Evolutionary conservation across 2,329 filamentous ascomycete species (phyloP), one percentile per base, ranked within the genome.

Genomic region (Diplocarpon mali): DNA sequence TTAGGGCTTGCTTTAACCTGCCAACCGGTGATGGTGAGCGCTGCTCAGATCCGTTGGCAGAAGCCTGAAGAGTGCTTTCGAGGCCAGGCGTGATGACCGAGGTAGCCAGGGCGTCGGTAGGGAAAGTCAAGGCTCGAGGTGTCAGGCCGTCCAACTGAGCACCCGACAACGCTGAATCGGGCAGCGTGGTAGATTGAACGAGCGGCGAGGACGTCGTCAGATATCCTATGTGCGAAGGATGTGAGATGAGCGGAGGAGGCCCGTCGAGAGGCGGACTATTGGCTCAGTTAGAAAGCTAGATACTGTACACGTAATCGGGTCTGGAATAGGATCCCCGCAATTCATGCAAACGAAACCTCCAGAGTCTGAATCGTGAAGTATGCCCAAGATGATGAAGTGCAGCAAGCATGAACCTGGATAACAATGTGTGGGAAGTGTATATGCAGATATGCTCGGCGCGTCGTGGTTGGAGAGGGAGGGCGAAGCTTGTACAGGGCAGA

Each of bases 1-100:
- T 75, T 57, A 92, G 86, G 11, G 81, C 83, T 58, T 81, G 79
- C 61, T 76, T 83, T 49, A 90, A 68, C 58, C 80, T 85, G 57
- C 78, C 76, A 41, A 75, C 78, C 10, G 84, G 83, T 9, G 86
- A 89, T 15, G 75, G 70, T 17, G 78, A 78, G 48, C 83, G 75
- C 53, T 73, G 73, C 50, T 67, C 66, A 37, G 65, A 60, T 48
- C 67, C 66, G 55, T 63, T 66, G 52, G 57, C 59, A 38, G 67
- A 68, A 44, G 63, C 65, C 53, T 62, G 68, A 48, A 68, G 67
- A 47, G 57, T 52, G 24, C 45, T 64, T 37, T 64, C 64, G 40
- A 63, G 61, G 56, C 39, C 60, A 62, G 48, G 57, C 43, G 46
- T 52, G 31, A 59, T 65, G 49, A 55, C 51, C 27, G 56, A 56